Conservation (phyloP, 164 flowering plant genomes). For the Berberis vulgaris region DNA sequence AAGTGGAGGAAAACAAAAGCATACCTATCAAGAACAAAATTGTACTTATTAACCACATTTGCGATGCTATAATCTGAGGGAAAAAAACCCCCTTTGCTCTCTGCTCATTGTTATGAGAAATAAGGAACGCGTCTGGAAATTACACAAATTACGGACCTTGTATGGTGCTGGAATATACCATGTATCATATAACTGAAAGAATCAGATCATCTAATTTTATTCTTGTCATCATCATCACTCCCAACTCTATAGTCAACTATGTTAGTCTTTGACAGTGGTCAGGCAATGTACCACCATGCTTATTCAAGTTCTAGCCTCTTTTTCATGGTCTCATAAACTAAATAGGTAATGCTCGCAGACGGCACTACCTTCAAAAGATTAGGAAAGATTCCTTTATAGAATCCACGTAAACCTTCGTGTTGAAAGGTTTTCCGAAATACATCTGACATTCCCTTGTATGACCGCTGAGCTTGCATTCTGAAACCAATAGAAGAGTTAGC, state of each 20-base stretch:
- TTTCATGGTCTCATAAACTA: slow-evolving; percentile 88
- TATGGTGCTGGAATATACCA: slow-evolving; percentile 11
- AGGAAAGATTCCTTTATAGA: slow-evolving; percentile 90
- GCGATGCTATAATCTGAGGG: too few species aligned
- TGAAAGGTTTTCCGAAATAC: slow-evolving; percentile 62
- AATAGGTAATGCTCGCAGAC: slow-evolving; percentile 86
- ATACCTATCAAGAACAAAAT: too few species aligned
- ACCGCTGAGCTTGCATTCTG: slow-evolving; percentile 85
- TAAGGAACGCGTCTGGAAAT: too few species aligned
- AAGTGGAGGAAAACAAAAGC: too few species aligned
- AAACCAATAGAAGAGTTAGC: slow-evolving; percentile 7
- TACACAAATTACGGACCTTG: slow-evolving; percentile 20
- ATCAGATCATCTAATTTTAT: slow-evolving; percentile 24
- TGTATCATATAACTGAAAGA: slow-evolving; percentile 12
- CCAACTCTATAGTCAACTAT: slow-evolving; percentile 15
- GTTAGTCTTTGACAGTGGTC: slow-evolving; percentile 12
- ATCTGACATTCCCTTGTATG: slow-evolving; percentile 72
- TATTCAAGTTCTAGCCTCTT: slow-evolving; percentile 64
- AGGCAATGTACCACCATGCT: slow-evolving; percentile 5
- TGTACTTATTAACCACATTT: too few species aligned
- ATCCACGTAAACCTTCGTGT: slow-evolving; percentile 67
- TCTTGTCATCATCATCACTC: slow-evolving; percentile 22
- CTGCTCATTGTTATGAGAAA: too few species aligned
- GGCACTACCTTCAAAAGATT: slow-evolving; percentile 91
- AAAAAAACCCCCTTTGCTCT: too few species aligned